Base-by-base conservation (phyloP, 805 yeast species). In the Hanseniaspora meyeri region DNA sequence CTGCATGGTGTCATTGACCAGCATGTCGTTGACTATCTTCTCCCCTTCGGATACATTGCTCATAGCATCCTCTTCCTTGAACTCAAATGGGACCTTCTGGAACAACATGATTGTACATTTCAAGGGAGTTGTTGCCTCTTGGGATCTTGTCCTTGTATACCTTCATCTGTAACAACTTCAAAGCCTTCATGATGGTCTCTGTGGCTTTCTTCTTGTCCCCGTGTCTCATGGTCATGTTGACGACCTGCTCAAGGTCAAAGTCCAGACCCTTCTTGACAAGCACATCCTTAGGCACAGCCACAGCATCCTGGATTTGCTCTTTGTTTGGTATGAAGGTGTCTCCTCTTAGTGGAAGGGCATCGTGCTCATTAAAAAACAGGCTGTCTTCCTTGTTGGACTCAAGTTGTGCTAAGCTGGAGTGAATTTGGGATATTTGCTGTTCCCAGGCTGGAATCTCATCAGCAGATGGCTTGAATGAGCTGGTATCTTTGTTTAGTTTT, bases 211-310 rank as follows among this genome's bases (percentile, higher is more conserved):
- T 79, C 68, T 90, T 93, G 68, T 83, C 82, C 45, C 98, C 98
- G 66, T 87, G 83, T 66, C 87, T 81, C 97, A 93, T 93, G 59
- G 93, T 81, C 72, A 89, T 76, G 66, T 89, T 89, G 55, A 87
- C 83, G 65, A 93, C 79, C 62, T 85, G 83, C 51, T 82, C 82
- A 50, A 90, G 74, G 20, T 82, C 78, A n/a, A 86, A 84, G 63
- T 88, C 93, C 2, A 46, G 31, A 47, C 72, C 70, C 60, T 75
- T 74, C 31, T 72, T 64, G 31, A 96, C 95, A 34, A 87, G 71
- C 12, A 79, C 77, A 59, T 72, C 71, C 43, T 68, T 73, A 58
- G 75, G 71, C 51, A 83, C 70, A 12, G 66, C 68, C 57, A 76
- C 79, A 46, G 73, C 73, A 66, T 87, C 81, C 5, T 72, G 76